A percentile compares a stretch with the other conserved stretches of the same genome.
phyloP scores from a whole-genome alignment of 192 early-diverging fungal genomes.

The Geranomyces variabilis region DNA sequence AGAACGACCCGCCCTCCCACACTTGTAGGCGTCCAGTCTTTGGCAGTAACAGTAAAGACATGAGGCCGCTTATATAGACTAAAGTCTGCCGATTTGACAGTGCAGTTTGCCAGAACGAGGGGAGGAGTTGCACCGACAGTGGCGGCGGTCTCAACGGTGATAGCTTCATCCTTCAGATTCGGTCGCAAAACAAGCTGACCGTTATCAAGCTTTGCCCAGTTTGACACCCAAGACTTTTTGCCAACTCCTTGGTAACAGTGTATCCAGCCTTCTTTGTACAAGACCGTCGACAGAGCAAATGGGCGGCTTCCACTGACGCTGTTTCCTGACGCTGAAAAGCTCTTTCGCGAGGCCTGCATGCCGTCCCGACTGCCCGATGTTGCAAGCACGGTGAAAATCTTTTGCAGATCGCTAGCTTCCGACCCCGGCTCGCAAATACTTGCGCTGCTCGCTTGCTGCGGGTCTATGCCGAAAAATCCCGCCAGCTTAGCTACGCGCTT shows the following conservation, averaged over 20 bases:
- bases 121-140: background rate
- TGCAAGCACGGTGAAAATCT: conserved; percentile 34
- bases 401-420: conserved; percentile 26
- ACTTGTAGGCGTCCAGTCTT: conserved; percentile 17
- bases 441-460: background rate
- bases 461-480: conserved; percentile 46
- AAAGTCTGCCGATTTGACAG: conserved; percentile 10
- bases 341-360: background rate
- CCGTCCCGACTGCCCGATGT: background rate
- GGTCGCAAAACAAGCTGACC: conserved; percentile 20
- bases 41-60: conserved; percentile 27
- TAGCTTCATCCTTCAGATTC: conserved; percentile 33
- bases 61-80: conserved; percentile 25
- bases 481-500: conserved; percentile 44
- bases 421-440: background rate
- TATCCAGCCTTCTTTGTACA: conserved; percentile 46
- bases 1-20: conserved; percentile 18
- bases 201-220: conserved; percentile 38
- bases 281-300: background rate
- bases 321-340: background rate
- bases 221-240: conserved; percentile 26
- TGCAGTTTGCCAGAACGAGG: background rate
- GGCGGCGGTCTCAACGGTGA: background rate
- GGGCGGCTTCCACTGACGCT: background rate
- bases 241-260: background rate